Conservation (phyloP, 345 rosid genomes). For the Brassica carinata region DNA sequence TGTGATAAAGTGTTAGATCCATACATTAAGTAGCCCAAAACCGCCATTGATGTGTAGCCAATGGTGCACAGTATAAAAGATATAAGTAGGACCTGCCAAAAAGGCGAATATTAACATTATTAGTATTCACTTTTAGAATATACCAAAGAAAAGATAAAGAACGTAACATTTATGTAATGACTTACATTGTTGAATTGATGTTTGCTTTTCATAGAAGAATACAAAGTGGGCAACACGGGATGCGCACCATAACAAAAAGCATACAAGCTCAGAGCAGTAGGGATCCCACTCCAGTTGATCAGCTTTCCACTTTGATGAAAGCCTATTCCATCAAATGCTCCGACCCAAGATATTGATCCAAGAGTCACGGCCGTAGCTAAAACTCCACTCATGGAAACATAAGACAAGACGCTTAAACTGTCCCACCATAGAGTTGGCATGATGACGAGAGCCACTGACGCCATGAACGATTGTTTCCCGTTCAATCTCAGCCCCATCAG, state of each 20-base stretch:
- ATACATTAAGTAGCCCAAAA: constrained; percentile 47
- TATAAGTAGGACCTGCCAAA: constrained; percentile 47
- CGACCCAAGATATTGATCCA: constrained; percentile 47
- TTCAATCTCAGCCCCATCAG: constrained; percentile 34
- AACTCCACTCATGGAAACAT: constrained; percentile 55
- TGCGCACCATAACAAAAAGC: constrained; percentile 56
- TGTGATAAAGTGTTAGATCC: constrained; percentile 46
- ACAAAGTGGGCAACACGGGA: constrained; percentile 50
- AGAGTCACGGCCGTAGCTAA: constrained; percentile 43
- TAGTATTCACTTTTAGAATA: not conserved
- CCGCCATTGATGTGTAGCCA: constrained; percentile 47
- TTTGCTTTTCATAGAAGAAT: constrained; percentile 49
- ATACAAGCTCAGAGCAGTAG: constrained; percentile 48
- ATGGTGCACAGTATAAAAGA: constrained; percentile 46
- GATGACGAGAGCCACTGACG: constrained; percentile 39
- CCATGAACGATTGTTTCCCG: constrained; percentile 42
- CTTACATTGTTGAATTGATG: constrained; percentile 48
- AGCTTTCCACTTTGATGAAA: constrained; percentile 44
- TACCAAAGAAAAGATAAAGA: not conserved
- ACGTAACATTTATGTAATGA: not conserved
- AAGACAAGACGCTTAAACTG: constrained; percentile 43
- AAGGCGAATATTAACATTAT: not conserved
- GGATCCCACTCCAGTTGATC: constrained; percentile 44
- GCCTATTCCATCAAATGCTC: constrained; percentile 38
- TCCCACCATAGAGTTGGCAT: constrained; percentile 51